phyloP scores from a whole-genome alignment of 2,329 filamentous ascomycete species.

The Penicillium decumbens region DNA sequence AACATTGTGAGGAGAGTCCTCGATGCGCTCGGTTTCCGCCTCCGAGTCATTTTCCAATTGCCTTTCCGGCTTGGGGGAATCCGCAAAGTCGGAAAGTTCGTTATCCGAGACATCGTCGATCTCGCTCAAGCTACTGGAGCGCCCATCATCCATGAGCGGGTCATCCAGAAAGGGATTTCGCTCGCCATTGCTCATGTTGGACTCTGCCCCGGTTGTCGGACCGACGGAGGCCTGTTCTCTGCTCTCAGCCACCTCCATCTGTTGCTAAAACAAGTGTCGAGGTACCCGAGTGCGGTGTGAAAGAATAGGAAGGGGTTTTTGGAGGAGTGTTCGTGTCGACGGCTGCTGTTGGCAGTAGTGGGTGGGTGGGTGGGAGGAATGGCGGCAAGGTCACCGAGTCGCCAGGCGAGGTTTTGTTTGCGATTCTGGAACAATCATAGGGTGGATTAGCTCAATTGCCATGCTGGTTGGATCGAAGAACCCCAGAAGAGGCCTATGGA shows the following conservation, averaged over 20 bases:
- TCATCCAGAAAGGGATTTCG: conserved; percentile 40
- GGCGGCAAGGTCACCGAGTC: conserved; percentile 19
- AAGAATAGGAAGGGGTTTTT: conserved; percentile 1
- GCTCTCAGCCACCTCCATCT: conserved; percentile 42
- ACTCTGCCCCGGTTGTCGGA: conserved; percentile 31
- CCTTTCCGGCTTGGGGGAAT: conserved; percentile 46
- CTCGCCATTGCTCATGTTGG: conserved; percentile 36
- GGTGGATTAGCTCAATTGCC: conserved; percentile 27
- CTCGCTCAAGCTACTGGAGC: conserved; percentile 89
- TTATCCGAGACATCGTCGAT: conserved; percentile 76
- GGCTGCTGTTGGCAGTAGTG: conserved; percentile 18
- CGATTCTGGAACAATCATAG: conserved; percentile 20
- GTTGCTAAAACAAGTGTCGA: conserved; percentile 2
- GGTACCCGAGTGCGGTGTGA: conserved; percentile 1
- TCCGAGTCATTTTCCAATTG: conserved; percentile 68
- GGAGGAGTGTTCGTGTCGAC: conserved; percentile 7
- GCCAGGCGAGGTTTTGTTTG: conserved; percentile 7
- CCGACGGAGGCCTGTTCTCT: conserved; percentile 34
- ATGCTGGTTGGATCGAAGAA: conserved; percentile 12
- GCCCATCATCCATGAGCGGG: conserved; percentile 56
- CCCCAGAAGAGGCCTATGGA: conserved; percentile 8
- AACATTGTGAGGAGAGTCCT: conserved; percentile 72
- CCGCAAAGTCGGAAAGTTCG: conserved; percentile 53
- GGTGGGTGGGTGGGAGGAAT: conserved; percentile 11
- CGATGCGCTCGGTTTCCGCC: conserved; percentile 89